Base-by-base conservation (phyloP, 495 filamentous ascomycete species). In the Penicillium samsonianum region DNA sequence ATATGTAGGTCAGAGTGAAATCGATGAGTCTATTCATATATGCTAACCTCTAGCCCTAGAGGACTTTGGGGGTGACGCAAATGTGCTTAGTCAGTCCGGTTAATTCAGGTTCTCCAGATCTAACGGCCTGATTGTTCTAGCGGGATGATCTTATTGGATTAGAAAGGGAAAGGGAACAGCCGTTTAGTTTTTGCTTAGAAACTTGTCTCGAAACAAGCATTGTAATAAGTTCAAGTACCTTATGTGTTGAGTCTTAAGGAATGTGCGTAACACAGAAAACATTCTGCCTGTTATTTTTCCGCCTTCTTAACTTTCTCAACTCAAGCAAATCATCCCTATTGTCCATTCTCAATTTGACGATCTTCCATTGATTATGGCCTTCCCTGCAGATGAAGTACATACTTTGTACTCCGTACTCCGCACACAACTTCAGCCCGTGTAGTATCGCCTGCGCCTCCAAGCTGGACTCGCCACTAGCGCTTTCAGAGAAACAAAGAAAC, bases 401-500 rank as follows among this genome's bases (percentile, higher is more conserved):
- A 33, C 30, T 33, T 14, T 14, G 30, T 30, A 28, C 26, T 28
- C 26, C 26, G 26, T 28, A n/a, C n/a, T n/a, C n/a, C n/a, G n/a
- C 23, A 25, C 23, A 33, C 30, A 33, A 1, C 3, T 33, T 33
- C 11, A 12, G 30, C 11, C 30, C 30, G 12, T 10, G 30, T 33
- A 30, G 11, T 20, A 12, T 35, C 4, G 19, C 17, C 37, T 46
- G 44, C 53, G 38, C 53, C 61, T 55, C 37, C 38, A 3, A 38
- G 40, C 35, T 47, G 11, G 31, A 19, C 48, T 22, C 16, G 12
- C 35, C 50, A 53, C 58, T 66, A 63, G 61, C 43, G 51, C 37
- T 66, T 51, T 63, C 61, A 61, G 37, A 63, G 17, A 35, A 26
- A 37, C 16, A 66, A 59, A 45, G 31, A 53, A 51, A 38, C 26